Evolutionary conservation across 2,329 filamentous ascomycete species (phyloP), one percentile per base, ranked within the genome.

Genomic region (Penicillium psychrosexuale): DNA sequence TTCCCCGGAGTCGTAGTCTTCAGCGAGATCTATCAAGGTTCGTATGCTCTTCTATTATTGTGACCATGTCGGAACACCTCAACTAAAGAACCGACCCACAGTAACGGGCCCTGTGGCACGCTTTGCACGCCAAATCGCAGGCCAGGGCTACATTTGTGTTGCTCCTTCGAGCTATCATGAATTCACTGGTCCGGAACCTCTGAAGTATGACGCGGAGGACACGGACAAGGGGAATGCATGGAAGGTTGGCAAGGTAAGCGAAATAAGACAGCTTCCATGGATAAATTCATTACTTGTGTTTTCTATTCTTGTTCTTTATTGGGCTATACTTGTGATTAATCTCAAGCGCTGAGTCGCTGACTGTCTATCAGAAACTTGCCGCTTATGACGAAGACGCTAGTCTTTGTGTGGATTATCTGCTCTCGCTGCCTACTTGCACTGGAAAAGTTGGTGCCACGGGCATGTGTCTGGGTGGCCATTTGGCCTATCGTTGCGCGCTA

Each of bases 1-100:
- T 96, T 96, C 67, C 91, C 91, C 0, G 91, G 89, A 19, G 89
- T 97, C 5, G 88, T 90, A 13, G 80, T 97, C 53, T 97, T 96
- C 71, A 92, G 88, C 65, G 92, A 97, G 76, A 97, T 97, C 67
- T 97, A 97, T 70, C 92, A 97, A 85, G 91, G 91, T 91, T 73
- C 54, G 68, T 56, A 34, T 36, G 28, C 19, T 12, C 27, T 24
- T 27, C 43, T 5, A 24, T 24, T 24, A 24, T 24, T 34, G 15
- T 24, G 34, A 51, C 30, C 9, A 43, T 34, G 15, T 7, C 8
- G 22, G 8, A 39, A 24, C n/a, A 27, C 22, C 37, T 12, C 27
- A 33, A 39, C 40, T 43, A 44, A 55, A 24, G 5, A 45, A 9
- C 37, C 15, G 2, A 45, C 15, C 37, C 15, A 1, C 59, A 92